phyloP scores from a whole-genome alignment of 2,329 filamentous ascomycete genomes.

The Pseudogymnoascus pannorum region DNA sequence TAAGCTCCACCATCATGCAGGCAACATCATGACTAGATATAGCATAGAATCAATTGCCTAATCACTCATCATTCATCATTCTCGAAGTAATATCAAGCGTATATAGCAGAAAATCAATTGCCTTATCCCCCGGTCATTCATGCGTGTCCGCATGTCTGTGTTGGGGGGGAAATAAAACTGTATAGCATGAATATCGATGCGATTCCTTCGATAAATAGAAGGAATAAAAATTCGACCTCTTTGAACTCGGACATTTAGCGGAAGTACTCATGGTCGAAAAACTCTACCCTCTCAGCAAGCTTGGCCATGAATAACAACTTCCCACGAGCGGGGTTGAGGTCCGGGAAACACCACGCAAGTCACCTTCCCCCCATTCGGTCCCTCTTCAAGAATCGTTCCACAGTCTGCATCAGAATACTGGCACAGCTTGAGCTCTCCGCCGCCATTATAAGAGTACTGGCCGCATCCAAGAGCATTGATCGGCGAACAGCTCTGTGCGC shows the following conservation, averaged over 20 bases:
- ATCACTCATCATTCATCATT: constrained; percentile 2
- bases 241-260: background rate
- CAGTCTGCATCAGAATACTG: constrained; percentile 2
- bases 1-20: background rate
- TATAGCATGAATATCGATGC: background rate
- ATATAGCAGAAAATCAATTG: constrained; percentile 3
- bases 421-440: background rate
- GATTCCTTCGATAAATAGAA: background rate
- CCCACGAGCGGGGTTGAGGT: no score
- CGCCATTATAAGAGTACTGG: constrained; percentile 3
- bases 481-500: background rate
- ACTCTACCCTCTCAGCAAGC: background rate
- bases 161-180: background rate
- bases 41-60: background rate
- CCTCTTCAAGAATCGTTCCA: background rate
- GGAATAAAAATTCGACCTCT: background rate
- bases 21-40: background rate
- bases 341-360: constrained; percentile 3
- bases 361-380: background rate
- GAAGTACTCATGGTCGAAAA: background rate
- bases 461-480: background rate
- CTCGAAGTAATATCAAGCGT: background rate
- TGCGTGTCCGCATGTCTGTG: constrained; percentile 1
- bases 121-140: background rate
- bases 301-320: background rate